These are phyloP conservation scores for Trichosporon inkin DNA, from an alignment of 1,284 basidiomycete species.

Conservation along the genomic window DNA sequence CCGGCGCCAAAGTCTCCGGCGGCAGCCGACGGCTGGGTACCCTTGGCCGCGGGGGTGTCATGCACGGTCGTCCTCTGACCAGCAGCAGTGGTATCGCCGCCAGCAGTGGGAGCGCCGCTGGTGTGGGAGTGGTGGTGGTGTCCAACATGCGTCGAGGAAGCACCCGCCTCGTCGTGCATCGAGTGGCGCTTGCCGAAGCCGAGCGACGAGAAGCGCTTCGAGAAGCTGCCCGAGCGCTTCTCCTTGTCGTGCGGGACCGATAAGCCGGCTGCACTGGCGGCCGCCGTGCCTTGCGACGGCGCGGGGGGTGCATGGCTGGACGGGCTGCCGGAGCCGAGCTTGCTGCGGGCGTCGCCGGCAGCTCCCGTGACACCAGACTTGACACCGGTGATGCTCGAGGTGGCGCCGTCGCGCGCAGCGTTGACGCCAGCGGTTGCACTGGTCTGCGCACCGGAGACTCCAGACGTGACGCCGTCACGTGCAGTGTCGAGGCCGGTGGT, in stretches of 20 bases:
- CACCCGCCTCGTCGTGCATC: not conserved
- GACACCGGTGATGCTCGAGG: not conserved
- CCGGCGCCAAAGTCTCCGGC: not conserved
- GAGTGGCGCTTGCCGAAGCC: slow-evolving; percentile 2
- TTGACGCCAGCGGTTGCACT: not conserved
- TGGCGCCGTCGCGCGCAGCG: not conserved
- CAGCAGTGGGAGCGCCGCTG: not conserved
- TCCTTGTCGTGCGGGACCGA: slow-evolving; percentile 1
- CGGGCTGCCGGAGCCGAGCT: not conserved
- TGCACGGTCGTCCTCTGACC: not conserved
- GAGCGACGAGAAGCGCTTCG: slow-evolving; percentile 4
- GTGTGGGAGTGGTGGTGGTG: not conserved
- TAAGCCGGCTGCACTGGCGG: not conserved
- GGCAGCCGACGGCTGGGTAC: not conserved
- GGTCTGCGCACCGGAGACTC: not conserved
- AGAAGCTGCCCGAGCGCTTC: slow-evolving; percentile 5
- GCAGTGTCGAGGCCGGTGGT: not conserved
- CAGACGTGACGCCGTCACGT: slow-evolving; percentile 1
- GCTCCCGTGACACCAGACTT: slow-evolving; percentile 1
- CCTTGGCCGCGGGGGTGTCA: not conserved
- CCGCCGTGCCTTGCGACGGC: not conserved
- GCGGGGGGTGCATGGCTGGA: not conserved
- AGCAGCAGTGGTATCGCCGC: not conserved
- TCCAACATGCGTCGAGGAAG: not conserved
- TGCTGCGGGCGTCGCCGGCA: not conserved